Percentiles rank a stretch among this genome's conserved stretches.
phyloP scores from a whole-genome alignment of 1,139 yeast species.

The Lipomyces yarrowii region DNA sequence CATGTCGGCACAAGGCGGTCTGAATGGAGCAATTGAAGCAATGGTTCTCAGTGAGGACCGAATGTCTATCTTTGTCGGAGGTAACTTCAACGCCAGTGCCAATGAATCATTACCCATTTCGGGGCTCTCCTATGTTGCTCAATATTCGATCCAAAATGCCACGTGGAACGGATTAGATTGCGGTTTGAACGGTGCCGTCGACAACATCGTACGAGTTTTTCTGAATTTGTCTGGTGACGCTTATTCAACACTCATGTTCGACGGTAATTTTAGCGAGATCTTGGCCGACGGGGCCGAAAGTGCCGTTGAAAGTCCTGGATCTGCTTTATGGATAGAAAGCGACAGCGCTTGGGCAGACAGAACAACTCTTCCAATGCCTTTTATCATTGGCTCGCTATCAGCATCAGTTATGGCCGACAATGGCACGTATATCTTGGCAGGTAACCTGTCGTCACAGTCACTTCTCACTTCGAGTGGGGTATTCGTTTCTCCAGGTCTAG shows the following conservation, averaged over 20 bases:
- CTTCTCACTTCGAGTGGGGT: conserved; percentile 29
- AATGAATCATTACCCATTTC: conserved; percentile 37
- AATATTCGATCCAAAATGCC: conserved; percentile 37
- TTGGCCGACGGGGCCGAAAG: conserved; percentile 20
- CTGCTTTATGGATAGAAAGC: conserved; percentile 39
- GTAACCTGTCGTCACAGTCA: conserved; percentile 21
- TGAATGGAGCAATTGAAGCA: conserved; percentile 46
- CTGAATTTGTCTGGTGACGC: conserved; percentile 36
- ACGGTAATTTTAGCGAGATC: conserved; percentile 39
- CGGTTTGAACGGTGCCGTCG: conserved; percentile 39
- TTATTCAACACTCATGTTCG: conserved; percentile 45
- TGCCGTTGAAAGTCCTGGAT: conserved; percentile 31
- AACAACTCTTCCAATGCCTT: conserved; percentile 20
- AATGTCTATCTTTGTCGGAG: conserved; percentile 42
- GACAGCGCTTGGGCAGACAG: conserved; percentile 37
- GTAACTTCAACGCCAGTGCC: conserved; percentile 45
- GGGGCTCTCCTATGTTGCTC: conserved; percentile 36
- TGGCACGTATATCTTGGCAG: conserved; percentile 25
- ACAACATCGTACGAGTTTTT: conserved; percentile 32
- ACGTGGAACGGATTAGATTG: conserved; percentile 37
- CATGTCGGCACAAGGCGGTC: conserved; percentile 43
- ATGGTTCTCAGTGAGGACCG: conserved; percentile 37
- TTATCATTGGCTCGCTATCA: conserved; percentile 20
- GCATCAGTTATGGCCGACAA: conserved; percentile 13
- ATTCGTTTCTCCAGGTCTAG: conserved; percentile 1